These are phyloP conservation scores for Entrophospora sp. DNA, from an alignment of 192 early-diverging fungal species.

Conservation along the genomic window DNA sequence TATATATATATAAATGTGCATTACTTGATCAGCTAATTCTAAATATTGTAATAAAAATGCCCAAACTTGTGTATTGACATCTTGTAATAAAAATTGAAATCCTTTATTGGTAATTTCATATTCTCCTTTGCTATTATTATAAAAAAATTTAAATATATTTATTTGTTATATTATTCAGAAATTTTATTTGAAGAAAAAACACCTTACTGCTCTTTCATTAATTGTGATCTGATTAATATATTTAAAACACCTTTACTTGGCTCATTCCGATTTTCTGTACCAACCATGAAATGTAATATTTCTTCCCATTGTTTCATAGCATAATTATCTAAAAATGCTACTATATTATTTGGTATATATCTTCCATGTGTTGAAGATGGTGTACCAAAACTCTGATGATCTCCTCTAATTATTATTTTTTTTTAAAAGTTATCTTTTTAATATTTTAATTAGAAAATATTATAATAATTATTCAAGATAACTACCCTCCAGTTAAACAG, in stretches of 20 bases:
- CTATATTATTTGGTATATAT: conserved; percentile 56
- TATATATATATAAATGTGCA: too few relatives aligned
- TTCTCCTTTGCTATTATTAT: conserved; percentile 20
- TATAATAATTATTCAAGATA: not conserved
- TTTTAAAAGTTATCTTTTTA: not conserved
- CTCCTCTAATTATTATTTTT: conserved; percentile 53
- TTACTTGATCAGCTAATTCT: conserved; percentile 60
- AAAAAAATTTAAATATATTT: conserved; percentile 21
- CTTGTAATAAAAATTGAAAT: conserved; percentile 92
- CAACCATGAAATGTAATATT: conserved; percentile 89
- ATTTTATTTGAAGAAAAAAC: too few relatives aligned
- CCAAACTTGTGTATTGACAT: conserved; percentile 92
- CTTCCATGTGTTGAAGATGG: conserved; percentile 51
- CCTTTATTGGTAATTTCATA: conserved; percentile 87
- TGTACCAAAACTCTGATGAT: conserved; percentile 74
- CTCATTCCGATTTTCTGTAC: conserved; percentile 53
- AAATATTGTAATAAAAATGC: conserved; percentile 88
- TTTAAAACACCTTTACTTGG: conserved; percentile 62
- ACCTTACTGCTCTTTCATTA: conserved; percentile 57
- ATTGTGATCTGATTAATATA: conserved; percentile 61
- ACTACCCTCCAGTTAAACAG: conserved; percentile 60
- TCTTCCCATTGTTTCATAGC: conserved; percentile 80
- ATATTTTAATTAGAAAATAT: not conserved
- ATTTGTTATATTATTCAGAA: conserved; percentile 16
- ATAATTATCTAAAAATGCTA: conserved; percentile 78